Conservation (phyloP, 257 asterid species). For the Leonotis leonurus region DNA sequence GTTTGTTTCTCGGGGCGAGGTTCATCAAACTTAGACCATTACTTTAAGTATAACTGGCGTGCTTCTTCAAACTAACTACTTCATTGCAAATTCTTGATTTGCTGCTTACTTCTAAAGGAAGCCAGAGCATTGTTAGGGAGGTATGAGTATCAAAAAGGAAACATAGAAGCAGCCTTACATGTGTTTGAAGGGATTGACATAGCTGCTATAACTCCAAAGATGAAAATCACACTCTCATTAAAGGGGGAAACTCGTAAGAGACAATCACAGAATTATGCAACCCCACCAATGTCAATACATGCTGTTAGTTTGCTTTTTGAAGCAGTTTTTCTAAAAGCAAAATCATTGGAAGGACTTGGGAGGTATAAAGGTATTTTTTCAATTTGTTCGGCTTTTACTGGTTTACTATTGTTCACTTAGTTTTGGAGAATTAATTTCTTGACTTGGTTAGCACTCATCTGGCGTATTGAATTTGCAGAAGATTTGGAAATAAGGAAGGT, state of each 20-base stretch:
- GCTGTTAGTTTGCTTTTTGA: slow-evolving; percentile 85
- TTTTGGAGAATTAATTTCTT: background rate
- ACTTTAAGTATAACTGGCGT: background rate
- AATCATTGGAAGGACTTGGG: slow-evolving; percentile 76
- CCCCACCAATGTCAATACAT: slow-evolving; percentile 70
- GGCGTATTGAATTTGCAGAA: background rate
- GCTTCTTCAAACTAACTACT: background rate
- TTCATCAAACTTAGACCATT: slow-evolving; percentile 10
- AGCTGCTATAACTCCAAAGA: slow-evolving; percentile 62
- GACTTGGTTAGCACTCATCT: background rate
- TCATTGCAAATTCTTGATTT: background rate
- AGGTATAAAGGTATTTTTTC: slow-evolving; percentile 67
- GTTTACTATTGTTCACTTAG: background rate
- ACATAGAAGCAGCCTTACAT: slow-evolving; percentile 80
- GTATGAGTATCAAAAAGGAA: slow-evolving; percentile 85
- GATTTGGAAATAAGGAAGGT: background rate
- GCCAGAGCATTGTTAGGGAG: slow-evolving; percentile 94
- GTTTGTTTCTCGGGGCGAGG: background rate
- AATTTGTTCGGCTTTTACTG: background rate
- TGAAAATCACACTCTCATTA: slow-evolving; percentile 55
- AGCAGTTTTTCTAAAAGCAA: slow-evolving; percentile 75
- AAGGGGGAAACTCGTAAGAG: slow-evolving; percentile 49
- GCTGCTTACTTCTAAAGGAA: slow-evolving; percentile 42
- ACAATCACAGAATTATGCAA: slow-evolving; percentile 42
- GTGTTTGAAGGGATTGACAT: slow-evolving; percentile 93